phyloP scores from a whole-genome alignment of 768 basidiomycete species.

The Tylopilus intermedius region DNA sequence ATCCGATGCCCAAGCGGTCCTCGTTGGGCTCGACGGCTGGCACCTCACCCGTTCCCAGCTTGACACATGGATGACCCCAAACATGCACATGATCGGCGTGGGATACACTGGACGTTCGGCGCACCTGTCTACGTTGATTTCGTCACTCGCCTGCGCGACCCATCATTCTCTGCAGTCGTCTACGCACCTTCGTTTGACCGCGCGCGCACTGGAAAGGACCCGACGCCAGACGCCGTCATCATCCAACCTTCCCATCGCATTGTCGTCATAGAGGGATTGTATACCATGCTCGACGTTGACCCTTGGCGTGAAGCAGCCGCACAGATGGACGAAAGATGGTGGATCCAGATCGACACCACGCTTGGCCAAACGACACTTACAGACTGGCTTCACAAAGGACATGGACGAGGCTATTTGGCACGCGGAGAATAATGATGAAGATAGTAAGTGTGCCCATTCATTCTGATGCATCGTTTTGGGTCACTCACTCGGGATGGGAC shows the following conservation, averaged over 20 bases:
- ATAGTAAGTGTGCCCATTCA: constrained; percentile 45
- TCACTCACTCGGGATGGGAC: background rate
- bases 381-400: constrained; percentile 67
- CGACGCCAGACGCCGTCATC: constrained; percentile 51
- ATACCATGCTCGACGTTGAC: constrained; percentile 65
- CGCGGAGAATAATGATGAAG: constrained; percentile 72
- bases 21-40: constrained; percentile 89
- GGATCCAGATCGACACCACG: constrained; percentile 57
- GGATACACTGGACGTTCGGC: constrained; percentile 91
- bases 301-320: constrained; percentile 68
- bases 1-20: constrained; percentile 40
- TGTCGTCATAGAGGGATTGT: constrained; percentile 87
- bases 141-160: constrained; percentile 46
- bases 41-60: constrained; percentile 78
- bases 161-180: constrained; percentile 25
- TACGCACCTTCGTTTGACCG: constrained; percentile 85
- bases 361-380: constrained; percentile 69
- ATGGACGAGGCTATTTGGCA: constrained; percentile 62
- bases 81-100: constrained; percentile 74
- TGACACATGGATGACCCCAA: constrained; percentile 70
- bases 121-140: constrained; percentile 66
- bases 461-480: background rate
- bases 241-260: constrained; percentile 67
- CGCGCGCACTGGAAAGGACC: constrained; percentile 68
- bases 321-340: constrained; percentile 75